These are phyloP conservation scores for Penicillium sp. DNA, from an alignment of 2,329 filamentous ascomycete species.

Conservation along the genomic window DNA sequence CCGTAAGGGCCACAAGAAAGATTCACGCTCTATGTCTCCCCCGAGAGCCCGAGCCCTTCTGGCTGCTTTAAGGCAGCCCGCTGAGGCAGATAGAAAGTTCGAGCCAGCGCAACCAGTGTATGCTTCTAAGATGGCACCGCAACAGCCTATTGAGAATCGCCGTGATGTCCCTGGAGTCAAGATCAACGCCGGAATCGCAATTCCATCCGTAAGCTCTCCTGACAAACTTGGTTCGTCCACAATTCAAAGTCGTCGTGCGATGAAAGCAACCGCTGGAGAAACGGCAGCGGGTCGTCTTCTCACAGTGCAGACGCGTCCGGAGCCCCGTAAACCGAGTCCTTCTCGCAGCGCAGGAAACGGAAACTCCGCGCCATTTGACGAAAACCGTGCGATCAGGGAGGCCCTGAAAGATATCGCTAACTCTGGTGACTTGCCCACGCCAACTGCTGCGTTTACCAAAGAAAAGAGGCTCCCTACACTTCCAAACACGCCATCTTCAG, in stretches of 20 bases:
- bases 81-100: constrained; percentile 15
- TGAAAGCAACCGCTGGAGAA: constrained; percentile 32
- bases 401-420: constrained; percentile 8
- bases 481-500: constrained; percentile 49
- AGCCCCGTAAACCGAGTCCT: constrained; percentile 10
- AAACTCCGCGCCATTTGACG: constrained; percentile 14
- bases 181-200: constrained; percentile 9
- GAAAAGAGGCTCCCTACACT: constrained; percentile 48
- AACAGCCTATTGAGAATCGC: constrained; percentile 6
- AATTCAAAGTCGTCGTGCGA: constrained; percentile 41
- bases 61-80: constrained; percentile 39
- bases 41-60: constrained; percentile 39
- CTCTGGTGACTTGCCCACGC: constrained; percentile 26
- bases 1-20: constrained; percentile 23
- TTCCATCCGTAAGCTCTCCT: constrained; percentile 7
- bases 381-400: constrained; percentile 15
- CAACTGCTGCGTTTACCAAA: constrained; percentile 29
- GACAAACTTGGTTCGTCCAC: constrained; percentile 24
- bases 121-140: constrained; percentile 2
- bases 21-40: constrained; percentile 40
- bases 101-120: constrained; percentile 13
- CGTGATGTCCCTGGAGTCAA: constrained; percentile 20
- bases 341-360: constrained; percentile 13
- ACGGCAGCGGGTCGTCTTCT: constrained; percentile 29
- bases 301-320: constrained; percentile 28